These are phyloP conservation scores for Cucurbita ficifolia DNA, from an alignment of 306 rosid species.

Conservation along the genomic window DNA sequence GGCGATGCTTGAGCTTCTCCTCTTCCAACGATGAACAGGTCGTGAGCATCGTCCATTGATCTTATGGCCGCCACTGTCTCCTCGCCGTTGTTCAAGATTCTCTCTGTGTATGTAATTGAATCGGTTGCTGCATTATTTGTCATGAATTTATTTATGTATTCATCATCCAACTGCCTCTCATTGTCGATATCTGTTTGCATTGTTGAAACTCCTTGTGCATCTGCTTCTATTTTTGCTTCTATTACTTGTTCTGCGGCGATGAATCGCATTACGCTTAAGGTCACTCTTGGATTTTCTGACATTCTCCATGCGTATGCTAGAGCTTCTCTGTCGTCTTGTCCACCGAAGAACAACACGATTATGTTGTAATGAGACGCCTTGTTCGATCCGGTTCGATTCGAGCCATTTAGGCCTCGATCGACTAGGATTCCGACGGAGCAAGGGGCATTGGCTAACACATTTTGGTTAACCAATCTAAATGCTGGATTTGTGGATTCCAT, in stretches of 20 bases:
- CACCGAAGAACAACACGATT: slow-evolving; percentile 61
- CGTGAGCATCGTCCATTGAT: slow-evolving; percentile 47
- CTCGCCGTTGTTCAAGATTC: slow-evolving; percentile 64
- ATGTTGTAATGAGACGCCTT: slow-evolving; percentile 36
- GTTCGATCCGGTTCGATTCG: slow-evolving; percentile 29
- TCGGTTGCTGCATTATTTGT: slow-evolving; percentile 7
- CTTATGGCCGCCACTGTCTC: slow-evolving; percentile 68
- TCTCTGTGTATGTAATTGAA: slow-evolving; percentile 35
- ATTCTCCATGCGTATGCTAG: slow-evolving; percentile 71
- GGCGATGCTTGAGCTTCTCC: slow-evolving; percentile 67
- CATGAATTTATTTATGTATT: slow-evolving; percentile 32
- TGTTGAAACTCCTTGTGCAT: slow-evolving; percentile 1
- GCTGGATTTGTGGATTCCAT: slow-evolving; percentile 81
- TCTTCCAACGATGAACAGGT: slow-evolving; percentile 75
- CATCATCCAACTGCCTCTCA: slow-evolving; percentile 50
- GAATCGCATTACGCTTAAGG: slow-evolving; percentile 44
- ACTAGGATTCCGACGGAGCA: slow-evolving; percentile 84
- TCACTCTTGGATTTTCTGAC: slow-evolving; percentile 47
- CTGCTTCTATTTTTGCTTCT: slow-evolving; percentile 1
- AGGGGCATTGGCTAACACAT: slow-evolving; percentile 53
- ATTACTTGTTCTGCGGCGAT: slow-evolving; percentile 18
- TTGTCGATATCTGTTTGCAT: slow-evolving; percentile 27
- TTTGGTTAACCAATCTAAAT: slow-evolving; percentile 50
- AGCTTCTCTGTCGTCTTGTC: slow-evolving; percentile 90
- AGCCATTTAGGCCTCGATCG: slow-evolving; percentile 60